Conservation (phyloP, 352 stramenopile genomes). For the Phytophthora citricola region DNA sequence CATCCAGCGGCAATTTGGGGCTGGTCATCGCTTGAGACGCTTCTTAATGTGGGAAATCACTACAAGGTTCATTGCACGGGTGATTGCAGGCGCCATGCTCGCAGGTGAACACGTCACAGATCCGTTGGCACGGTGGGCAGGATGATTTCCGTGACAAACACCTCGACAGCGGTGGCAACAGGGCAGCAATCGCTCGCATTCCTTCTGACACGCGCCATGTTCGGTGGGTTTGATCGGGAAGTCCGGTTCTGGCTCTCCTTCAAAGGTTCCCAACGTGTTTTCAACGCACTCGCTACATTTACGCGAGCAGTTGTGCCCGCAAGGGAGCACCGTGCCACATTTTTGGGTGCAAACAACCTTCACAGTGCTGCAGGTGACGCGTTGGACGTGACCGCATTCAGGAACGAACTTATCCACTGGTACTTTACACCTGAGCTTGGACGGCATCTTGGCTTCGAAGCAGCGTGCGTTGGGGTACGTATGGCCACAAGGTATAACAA, state of each 20-base stretch:
- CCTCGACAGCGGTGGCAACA: conserved; percentile 70
- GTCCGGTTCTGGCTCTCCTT: conserved; percentile 25
- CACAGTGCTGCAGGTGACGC: conserved; percentile 27
- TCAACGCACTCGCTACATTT: conserved; percentile 45
- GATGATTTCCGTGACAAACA: conserved; percentile 56
- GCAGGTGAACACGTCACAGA: conserved; percentile 63
- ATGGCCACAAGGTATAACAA: conserved; percentile 66
- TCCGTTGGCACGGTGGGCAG: conserved; percentile 62
- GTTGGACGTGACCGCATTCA: conserved; percentile 41
- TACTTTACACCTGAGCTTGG: conserved; percentile 32
- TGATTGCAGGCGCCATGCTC: conserved; percentile 67
- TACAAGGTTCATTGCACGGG: conserved; percentile 52
- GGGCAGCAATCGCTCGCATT: conserved; percentile 65
- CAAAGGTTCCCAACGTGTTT: conserved; percentile 35
- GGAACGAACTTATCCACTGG: conserved; percentile 40
- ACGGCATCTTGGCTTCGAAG: conserved; percentile 27
- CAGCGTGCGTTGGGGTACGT: conserved; percentile 36
- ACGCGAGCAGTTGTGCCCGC: conserved; percentile 49
- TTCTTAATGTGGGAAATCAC: conserved; percentile 78
- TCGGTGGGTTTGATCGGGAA: conserved; percentile 44
- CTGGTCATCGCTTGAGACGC: conserved; percentile 61
- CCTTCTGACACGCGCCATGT: conserved; percentile 59
- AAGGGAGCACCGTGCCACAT: conserved; percentile 29
- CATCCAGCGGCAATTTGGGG: conserved; percentile 57
- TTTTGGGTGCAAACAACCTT: conserved; percentile 31